Conservation (phyloP, 371 early-diverging fungal genomes). For the Zopfochytrium polystomum region DNA sequence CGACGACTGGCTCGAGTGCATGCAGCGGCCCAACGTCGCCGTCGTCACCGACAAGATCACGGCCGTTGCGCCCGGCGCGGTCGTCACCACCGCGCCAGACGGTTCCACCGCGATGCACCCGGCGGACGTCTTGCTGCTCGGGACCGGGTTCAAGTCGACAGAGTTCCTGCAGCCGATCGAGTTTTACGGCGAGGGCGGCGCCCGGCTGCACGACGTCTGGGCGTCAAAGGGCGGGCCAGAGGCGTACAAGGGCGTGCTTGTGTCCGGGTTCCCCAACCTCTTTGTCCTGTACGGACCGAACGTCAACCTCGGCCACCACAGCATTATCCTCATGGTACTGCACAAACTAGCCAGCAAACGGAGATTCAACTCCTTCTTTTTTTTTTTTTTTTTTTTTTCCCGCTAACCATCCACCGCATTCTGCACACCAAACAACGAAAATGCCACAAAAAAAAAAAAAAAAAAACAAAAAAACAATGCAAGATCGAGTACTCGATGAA, state of each 20-base stretch:
- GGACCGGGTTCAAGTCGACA: slow-evolving; percentile 55
- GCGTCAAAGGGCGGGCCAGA: slow-evolving; percentile 3
- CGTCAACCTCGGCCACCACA: slow-evolving; percentile 13
- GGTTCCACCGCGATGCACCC: too few relatives aligned
- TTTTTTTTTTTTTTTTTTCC: not conserved
- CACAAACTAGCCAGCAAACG: not conserved
- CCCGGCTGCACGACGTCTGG: slow-evolving; percentile 19
- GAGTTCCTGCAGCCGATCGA: slow-evolving; percentile 25
- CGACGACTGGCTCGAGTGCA: slow-evolving; percentile 46
- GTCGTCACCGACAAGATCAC: slow-evolving; percentile 40
- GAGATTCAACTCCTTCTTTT: not conserved
- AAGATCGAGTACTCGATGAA: slow-evolving; percentile 10
- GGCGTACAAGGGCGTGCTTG: slow-evolving; percentile 7
- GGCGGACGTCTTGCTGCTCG: slow-evolving; percentile 49
- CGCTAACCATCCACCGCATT: slow-evolving; percentile 3
- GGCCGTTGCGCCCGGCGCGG: slow-evolving; percentile 35
- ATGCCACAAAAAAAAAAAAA: too few relatives aligned
- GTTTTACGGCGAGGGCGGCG: slow-evolving; percentile 25
- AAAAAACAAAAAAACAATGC: too few relatives aligned
- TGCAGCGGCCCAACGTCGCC: slow-evolving; percentile 47
- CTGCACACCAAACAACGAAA: too few relatives aligned
- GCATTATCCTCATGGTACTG: slow-evolving; percentile 9
- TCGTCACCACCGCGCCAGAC: too few relatives aligned
- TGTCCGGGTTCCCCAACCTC: slow-evolving; percentile 8
- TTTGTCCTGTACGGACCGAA: slow-evolving; percentile 12